These are phyloP conservation scores for Pseudotsuga menziesii DNA, from an alignment of 75 land plant species.

Conservation along the genomic window DNA sequence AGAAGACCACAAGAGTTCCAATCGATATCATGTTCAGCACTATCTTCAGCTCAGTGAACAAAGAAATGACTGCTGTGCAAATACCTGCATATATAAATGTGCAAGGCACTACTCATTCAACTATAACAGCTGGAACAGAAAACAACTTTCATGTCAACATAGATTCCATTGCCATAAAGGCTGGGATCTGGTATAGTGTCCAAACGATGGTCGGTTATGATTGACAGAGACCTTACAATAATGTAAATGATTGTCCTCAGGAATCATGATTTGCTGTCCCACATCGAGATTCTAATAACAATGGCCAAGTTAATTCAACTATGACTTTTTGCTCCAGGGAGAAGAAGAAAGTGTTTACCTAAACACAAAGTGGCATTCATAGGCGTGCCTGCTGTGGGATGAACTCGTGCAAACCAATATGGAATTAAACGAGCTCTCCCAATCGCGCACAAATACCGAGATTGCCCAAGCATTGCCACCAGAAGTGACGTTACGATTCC, in stretches of 20 bases:
- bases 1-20: conserved; percentile 81
- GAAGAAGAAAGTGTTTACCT: conserved; percentile 21
- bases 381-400: conserved; percentile 69
- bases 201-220: background rate
- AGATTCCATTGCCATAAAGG: background rate
- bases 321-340: background rate
- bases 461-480: conserved; percentile 83
- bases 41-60: conserved; percentile 61
- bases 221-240: background rate
- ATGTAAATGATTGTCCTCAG: background rate
- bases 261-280: background rate
- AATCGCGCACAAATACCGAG: conserved; percentile 68
- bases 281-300: background rate
- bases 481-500: conserved; percentile 71
- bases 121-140: background rate
- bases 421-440: conserved; percentile 67
- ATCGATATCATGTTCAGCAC: conserved; percentile 64
- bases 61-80: conserved; percentile 58
- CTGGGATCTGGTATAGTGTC: background rate
- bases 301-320: background rate
- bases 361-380: conserved; percentile 65
- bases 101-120: background rate
- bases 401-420: conserved; percentile 62
- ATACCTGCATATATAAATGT: conserved; percentile 33
- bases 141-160: background rate